Evolutionary conservation across 257 asterid genomes (phyloP), one percentile per base, ranked within the genome.

Genomic region (Datura wrightii): DNA sequence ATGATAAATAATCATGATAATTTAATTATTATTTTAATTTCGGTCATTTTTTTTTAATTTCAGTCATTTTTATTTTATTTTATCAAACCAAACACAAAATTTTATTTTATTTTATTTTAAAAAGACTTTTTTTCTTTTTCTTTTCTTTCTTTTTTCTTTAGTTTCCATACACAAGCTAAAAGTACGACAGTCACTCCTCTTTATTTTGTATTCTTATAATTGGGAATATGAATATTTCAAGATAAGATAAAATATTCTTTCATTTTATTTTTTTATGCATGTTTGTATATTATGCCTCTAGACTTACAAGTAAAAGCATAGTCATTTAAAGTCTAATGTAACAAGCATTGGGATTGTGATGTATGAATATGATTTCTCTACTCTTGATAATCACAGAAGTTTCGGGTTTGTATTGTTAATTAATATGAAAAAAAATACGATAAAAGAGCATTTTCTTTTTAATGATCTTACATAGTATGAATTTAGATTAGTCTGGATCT

Each of bases 151-250:
- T 46, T 44, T 46, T 46, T 19, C 41, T 72, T 5, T 46, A 72
- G 1, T 46, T 72, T 44, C 11, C 3, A n/a, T 5, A 72, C 58
- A 37, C 52, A 67, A 7, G 6, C 7, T 15, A 37, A 67, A 37
- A 1, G 0, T 67, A 37, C 31, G 80, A 46, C 10, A 72, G 58
- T 46, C 1, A 72, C 18, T 31, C 58, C 6, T 72, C 59, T 46
- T 72, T 72, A 72, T 46, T 72, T 19, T 53, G n/a, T 15, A 48
- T 44, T 53, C 54, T 46, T 59, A 72, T 13, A 46, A 72, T 5
- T 72, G n/a, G 8, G 80, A 72, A 72, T 46, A 44, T 0, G 80
- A 46, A 46, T 46, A 72, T 44, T 72, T 72, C 58, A 72, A 72
- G 10, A 72, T 19, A 46, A 72, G n/a, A 72, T 46, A 46, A 18